Evolutionary conservation across 345 rosid genomes (phyloP).

Genomic region (Gossypium anomalum): DNA sequence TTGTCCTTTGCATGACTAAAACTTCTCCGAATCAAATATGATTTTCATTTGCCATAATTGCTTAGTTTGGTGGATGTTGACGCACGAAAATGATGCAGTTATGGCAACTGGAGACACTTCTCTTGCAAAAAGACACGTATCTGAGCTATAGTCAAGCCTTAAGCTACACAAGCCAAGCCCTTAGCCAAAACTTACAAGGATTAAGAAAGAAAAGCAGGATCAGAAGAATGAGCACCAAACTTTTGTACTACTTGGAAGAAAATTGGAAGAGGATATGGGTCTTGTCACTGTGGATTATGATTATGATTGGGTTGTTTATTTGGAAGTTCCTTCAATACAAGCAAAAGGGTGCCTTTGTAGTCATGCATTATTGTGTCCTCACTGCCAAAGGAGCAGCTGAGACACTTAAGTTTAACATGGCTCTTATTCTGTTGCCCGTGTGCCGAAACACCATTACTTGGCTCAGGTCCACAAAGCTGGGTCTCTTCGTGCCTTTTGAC

Average conservation of each 20-base stretch:
- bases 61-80: slow-evolving; percentile 10
- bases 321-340: slow-evolving; percentile 90
- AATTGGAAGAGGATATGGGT: slow-evolving; percentile 98
- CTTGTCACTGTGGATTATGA: slow-evolving; percentile 62
- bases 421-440: slow-evolving; percentile 88
- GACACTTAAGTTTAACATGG: slow-evolving; percentile 93
- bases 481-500: slow-evolving; percentile 79
- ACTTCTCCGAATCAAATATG: background rate
- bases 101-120: slow-evolving; percentile 97
- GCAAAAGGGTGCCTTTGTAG: slow-evolving; percentile 57
- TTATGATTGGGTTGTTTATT: slow-evolving; percentile 73
- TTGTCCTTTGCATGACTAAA: slow-evolving; percentile 12
- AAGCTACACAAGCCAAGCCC: slow-evolving; percentile 95
- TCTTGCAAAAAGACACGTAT: slow-evolving; percentile 93
- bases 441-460: slow-evolving; percentile 94
- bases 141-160: slow-evolving; percentile 90
- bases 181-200: slow-evolving; percentile 98
- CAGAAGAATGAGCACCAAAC: slow-evolving; percentile 47
- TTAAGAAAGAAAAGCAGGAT: slow-evolving; percentile 51
- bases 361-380: slow-evolving; percentile 91
- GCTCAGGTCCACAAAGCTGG: slow-evolving; percentile 81
- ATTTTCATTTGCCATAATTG: background rate
- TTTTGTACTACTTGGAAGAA: slow-evolving; percentile 63
- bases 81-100: slow-evolving; percentile 46
- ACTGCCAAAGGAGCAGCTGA: slow-evolving; percentile 98